phyloP scores from a whole-genome alignment of 352 stramenopile genomes.

The Blastocystis sp. region DNA sequence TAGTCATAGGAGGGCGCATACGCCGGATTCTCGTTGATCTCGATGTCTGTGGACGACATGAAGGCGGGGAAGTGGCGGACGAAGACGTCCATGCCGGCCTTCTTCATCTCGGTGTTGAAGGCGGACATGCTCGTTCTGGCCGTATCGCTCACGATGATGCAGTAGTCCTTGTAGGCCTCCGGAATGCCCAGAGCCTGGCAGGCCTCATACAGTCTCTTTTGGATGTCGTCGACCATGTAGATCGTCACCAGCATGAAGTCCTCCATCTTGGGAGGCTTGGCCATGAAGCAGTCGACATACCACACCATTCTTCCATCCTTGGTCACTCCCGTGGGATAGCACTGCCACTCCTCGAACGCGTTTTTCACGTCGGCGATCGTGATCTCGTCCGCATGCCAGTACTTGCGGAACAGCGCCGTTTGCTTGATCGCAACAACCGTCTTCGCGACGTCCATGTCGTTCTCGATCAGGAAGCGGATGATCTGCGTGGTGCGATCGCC shows the following conservation, averaged over 20 bases:
- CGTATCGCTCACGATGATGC: constrained; percentile 42
- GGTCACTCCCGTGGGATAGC: too few relatives aligned
- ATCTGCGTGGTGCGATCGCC: constrained; percentile 66
- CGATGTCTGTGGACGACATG: constrained; percentile 45
- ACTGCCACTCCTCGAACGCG: constrained; percentile 37
- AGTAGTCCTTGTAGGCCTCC: constrained; percentile 62
- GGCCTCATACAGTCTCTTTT: constrained; percentile 45
- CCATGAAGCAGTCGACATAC: constrained; percentile 8
- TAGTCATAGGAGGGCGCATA: constrained; percentile 3
- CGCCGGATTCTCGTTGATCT: constrained; percentile 35
- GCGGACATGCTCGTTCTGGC: neutral
- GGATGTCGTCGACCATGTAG: constrained; percentile 63
- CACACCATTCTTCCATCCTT: constrained; percentile 53
- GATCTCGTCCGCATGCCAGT: constrained; percentile 68
- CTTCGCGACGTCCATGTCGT: constrained; percentile 66
- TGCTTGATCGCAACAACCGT: constrained; percentile 66
- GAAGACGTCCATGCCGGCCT: constrained; percentile 44
- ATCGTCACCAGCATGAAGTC: constrained; percentile 60
- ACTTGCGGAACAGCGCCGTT: constrained; percentile 58
- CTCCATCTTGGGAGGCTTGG: constrained; percentile 17
- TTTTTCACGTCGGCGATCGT: constrained; percentile 62
- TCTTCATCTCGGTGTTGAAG: constrained; percentile 36
- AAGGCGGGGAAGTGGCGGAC: constrained; percentile 55
- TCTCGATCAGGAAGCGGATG: constrained; percentile 65
- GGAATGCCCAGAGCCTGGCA: constrained; percentile 28